Evolutionary conservation across 208 protist genomes (phyloP).

Genomic region (Tritrichomonas musculus): DNA sequence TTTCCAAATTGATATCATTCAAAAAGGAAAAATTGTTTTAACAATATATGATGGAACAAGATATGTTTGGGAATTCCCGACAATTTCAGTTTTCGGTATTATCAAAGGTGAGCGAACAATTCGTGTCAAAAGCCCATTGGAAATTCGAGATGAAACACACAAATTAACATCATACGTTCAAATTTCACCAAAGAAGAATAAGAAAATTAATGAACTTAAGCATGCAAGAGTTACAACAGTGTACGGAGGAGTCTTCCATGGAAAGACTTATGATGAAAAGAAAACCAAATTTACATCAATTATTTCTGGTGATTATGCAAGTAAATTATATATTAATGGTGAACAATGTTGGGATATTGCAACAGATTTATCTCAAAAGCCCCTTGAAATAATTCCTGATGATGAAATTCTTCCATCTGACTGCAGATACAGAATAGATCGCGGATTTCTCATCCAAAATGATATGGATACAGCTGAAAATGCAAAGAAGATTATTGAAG

Average conservation of each 20-base stretch:
- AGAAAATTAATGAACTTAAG: not conserved
- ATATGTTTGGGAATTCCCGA: slow-evolving; percentile 16
- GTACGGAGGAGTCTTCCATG: not conserved
- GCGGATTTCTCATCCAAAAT: not conserved
- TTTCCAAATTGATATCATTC: not conserved
- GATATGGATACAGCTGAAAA: not conserved
- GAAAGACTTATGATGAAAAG: not conserved
- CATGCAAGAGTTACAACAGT: not conserved
- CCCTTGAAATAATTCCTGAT: not conserved
- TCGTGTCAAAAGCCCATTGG: not conserved
- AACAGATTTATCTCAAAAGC: not conserved
- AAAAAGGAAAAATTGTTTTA: not conserved
- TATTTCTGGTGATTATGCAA: not conserved
- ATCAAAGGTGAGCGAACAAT: not conserved
- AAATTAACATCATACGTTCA: not conserved
- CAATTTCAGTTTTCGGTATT: not conserved
- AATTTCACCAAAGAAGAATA: not conserved
- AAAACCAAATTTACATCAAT: not conserved
- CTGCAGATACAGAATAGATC: not conserved
- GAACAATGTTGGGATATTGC: not conserved
- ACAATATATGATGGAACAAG: not conserved
- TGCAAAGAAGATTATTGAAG: not conserved
- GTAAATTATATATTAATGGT: not conserved
- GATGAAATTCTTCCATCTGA: not conserved
- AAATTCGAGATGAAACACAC: not conserved